A percentile compares a stretch with the other conserved stretches of the same genome.
These are phyloP conservation scores for Chytriomyces hyalinus DNA, from an alignment of 192 early-diverging fungal genomes.

Conservation along the genomic window DNA sequence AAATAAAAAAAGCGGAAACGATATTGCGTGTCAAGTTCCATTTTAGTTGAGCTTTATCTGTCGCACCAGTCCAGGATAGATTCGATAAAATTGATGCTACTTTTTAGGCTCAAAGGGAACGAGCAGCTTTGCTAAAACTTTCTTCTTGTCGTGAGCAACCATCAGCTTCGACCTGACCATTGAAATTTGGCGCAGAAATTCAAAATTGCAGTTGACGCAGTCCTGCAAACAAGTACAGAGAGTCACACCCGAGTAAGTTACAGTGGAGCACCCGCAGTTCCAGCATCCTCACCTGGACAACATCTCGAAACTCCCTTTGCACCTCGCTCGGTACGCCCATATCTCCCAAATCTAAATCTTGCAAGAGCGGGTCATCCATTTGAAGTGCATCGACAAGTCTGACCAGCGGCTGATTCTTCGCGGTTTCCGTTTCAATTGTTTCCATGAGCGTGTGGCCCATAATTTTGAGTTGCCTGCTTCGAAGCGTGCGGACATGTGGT, in stretches of 20 bases:
- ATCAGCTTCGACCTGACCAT: conserved; percentile 36
- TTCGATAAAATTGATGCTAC: not conserved
- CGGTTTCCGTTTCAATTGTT: conserved; percentile 70
- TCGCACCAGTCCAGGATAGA: not conserved
- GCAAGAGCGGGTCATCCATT: conserved; percentile 35
- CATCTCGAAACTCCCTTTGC: conserved; percentile 35
- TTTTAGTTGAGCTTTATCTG: not conserved
- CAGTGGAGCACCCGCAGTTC: not conserved
- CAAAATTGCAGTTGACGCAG: conserved; percentile 31
- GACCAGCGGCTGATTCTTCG: conserved; percentile 23
- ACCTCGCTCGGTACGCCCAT: conserved; percentile 30
- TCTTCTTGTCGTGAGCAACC: conserved; percentile 37
- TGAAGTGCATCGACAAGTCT: conserved; percentile 30
- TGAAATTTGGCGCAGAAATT: conserved; percentile 31
- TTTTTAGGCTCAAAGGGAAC: conserved; percentile 26
- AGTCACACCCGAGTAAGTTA: not conserved
- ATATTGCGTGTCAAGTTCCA: too few relatives aligned
- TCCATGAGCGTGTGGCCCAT: conserved; percentile 63
- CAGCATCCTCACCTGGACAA: conserved; percentile 29
- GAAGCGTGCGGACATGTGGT: conserved; percentile 59
- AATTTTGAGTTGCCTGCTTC: conserved; percentile 61
- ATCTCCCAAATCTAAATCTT: conserved; percentile 29
- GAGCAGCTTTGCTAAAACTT: conserved; percentile 33
- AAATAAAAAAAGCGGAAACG: too few relatives aligned
- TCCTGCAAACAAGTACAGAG: conserved; percentile 16